Percentiles rank a stretch among this genome's conserved stretches.
Evolutionary conservation across 78 protist species (phyloP).

Genomic region (Cavenderia fasciculata): DNA sequence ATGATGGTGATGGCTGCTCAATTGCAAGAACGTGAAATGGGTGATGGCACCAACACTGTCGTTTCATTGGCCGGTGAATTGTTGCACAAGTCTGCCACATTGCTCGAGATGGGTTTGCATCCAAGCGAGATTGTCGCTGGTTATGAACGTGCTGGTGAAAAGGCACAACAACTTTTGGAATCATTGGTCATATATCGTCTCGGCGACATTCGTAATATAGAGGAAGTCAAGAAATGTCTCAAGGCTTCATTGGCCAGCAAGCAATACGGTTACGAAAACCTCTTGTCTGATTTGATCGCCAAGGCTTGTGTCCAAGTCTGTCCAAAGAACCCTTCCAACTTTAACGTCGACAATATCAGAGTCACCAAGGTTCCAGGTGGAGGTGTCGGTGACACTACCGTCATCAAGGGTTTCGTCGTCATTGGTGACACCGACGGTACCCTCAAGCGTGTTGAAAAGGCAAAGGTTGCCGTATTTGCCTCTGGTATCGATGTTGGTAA

Average conservation of each 20-base stretch:
- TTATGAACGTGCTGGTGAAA: constrained; percentile 87
- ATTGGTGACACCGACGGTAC: constrained; percentile 87
- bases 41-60: constrained; percentile 99
- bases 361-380: constrained; percentile 97
- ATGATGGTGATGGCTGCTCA: constrained; percentile 95
- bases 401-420: constrained; percentile 95
- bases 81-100: constrained; percentile 92
- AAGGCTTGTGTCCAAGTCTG: constrained; percentile 92
- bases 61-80: constrained; percentile 98
- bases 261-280: constrained; percentile 94
- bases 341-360: constrained; percentile 99
- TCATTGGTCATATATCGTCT: constrained; percentile 17
- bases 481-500: constrained; percentile 90
- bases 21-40: constrained; percentile 97
- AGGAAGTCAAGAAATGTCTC: constrained; percentile 76
- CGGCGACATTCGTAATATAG: constrained; percentile 38
- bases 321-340: constrained; percentile 87
- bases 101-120: constrained; percentile 94
- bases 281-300: constrained; percentile 90
- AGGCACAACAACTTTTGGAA: constrained; percentile 84
- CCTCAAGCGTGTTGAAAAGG: constrained; percentile 84
- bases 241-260: constrained; percentile 91
- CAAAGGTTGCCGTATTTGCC: constrained; percentile 96
- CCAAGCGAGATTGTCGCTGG: constrained; percentile 95
- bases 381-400: constrained; percentile 80